Percentiles rank a stretch among this genome's conserved stretches.
Conservation (phyloP, 2,329 filamentous ascomycete genomes). For the Exophiala oligosperma region DNA sequence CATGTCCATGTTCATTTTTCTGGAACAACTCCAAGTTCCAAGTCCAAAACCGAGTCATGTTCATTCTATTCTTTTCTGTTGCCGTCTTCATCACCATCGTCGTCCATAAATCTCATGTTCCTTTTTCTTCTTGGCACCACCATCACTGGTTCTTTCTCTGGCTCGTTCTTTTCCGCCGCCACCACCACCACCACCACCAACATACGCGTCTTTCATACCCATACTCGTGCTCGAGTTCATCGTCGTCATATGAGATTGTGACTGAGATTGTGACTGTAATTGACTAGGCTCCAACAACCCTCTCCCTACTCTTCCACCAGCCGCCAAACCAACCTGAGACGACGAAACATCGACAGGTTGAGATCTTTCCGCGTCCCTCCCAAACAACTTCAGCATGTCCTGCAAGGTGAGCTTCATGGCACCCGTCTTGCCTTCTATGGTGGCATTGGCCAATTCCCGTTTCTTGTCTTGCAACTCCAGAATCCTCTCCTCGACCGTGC, state of each 20-base stretch:
- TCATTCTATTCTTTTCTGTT: neutral
- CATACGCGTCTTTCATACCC: neutral
- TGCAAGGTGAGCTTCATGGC: constrained; percentile 84
- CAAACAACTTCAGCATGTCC: constrained; percentile 90
- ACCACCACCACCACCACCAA: neutral
- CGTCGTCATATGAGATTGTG: neutral
- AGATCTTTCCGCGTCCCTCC: constrained; percentile 61
- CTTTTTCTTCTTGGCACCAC: constrained; percentile 8
- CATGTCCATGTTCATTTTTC: no score
- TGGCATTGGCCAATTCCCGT: constrained; percentile 82
- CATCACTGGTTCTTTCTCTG: constrained; percentile 10
- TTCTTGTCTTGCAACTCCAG: constrained; percentile 94
- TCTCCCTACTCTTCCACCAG: neutral
- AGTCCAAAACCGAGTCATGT: no score
- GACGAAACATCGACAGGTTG: constrained; percentile 16
- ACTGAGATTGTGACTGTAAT: no score
- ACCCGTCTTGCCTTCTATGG: constrained; percentile 73
- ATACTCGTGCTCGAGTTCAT: neutral
- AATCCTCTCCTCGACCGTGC: constrained; percentile 90
- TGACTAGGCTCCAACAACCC: constrained; percentile 8
- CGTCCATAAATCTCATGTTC: constrained; percentile 22
- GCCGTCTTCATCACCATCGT: constrained; percentile 13
- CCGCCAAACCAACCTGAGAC: neutral
- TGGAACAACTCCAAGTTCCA: no score
- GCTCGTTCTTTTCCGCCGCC: neutral